Evolutionary conservation across 495 filamentous ascomycete genomes (phyloP).

Genomic region (Cudoniella acicularis): DNA sequence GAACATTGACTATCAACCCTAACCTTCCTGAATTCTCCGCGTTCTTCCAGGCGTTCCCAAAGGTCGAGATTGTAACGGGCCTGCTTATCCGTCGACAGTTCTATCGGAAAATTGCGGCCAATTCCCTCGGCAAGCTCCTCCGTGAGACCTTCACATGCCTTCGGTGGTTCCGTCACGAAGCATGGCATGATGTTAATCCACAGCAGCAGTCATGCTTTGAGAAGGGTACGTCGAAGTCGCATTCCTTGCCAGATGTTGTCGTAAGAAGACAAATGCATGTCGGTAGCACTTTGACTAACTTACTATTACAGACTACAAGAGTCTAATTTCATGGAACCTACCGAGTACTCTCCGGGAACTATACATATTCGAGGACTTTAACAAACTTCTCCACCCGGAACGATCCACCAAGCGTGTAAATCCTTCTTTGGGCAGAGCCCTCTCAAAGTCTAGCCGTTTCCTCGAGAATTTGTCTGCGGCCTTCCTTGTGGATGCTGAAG

Average conservation of each 20-base stretch:
- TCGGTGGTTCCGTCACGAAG: slow-evolving; percentile 19
- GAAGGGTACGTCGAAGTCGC: slow-evolving; percentile 17
- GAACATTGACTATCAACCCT: slow-evolving; percentile 20
- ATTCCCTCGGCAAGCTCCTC: slow-evolving; percentile 15
- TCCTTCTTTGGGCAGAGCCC: slow-evolving; percentile 11
- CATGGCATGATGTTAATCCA: slow-evolving; percentile 19
- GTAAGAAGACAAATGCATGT: slow-evolving; percentile 14
- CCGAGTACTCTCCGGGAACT: slow-evolving; percentile 17
- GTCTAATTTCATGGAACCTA: slow-evolving; percentile 14
- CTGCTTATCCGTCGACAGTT: slow-evolving; percentile 23
- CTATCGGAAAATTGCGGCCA: slow-evolving; percentile 19
- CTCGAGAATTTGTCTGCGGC: slow-evolving; percentile 24
- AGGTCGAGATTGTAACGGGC: slow-evolving; percentile 21
- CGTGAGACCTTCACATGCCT: slow-evolving; percentile 16
- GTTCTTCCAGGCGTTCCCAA: slow-evolving; percentile 14
- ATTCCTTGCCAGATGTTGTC: slow-evolving; percentile 12
- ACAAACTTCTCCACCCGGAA: slow-evolving; percentile 15
- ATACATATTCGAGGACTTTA: slow-evolving; percentile 20
- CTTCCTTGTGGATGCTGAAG: slow-evolving; percentile 21
- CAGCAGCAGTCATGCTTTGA: slow-evolving; percentile 16
- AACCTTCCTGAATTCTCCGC: slow-evolving; percentile 20
- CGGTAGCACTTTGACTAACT: slow-evolving; percentile 9
- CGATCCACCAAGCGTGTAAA: slow-evolving; percentile 15
- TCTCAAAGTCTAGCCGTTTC: slow-evolving; percentile 12
- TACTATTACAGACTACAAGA: slow-evolving; percentile 12